A percentile compares a stretch with the other conserved stretches of the same genome.
These are phyloP conservation scores for Spiraea crenata DNA, from an alignment of 331 rosid genomes.

Conservation along the genomic window DNA sequence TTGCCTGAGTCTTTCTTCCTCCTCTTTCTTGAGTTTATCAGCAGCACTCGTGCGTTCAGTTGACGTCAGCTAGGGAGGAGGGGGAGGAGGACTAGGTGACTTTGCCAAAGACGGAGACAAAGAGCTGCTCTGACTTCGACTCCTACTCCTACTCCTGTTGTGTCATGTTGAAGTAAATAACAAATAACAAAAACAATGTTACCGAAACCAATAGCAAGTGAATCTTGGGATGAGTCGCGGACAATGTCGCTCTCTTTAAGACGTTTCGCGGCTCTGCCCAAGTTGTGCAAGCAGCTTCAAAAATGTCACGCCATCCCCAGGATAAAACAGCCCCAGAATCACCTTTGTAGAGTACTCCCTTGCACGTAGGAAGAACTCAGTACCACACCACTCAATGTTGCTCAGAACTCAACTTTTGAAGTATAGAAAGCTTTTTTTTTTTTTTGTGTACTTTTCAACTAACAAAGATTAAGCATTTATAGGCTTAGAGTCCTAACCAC, in stretches of 20 bases:
- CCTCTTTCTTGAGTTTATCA: slow-evolving; percentile 50
- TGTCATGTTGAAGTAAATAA: slow-evolving; percentile 12
- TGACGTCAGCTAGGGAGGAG: slow-evolving; percentile 3
- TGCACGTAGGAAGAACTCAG: neutral
- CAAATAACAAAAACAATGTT: neutral
- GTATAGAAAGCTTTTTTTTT: neutral
- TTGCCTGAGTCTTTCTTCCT: slow-evolving; percentile 55
- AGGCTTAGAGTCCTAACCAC: too few relatives aligned
- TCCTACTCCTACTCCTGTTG: slow-evolving; percentile 44
- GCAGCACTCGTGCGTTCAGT: slow-evolving; percentile 34
- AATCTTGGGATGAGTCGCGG: too few relatives aligned
- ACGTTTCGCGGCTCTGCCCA: too few relatives aligned
- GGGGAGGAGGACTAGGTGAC: slow-evolving; percentile 38
- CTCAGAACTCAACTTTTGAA: neutral
- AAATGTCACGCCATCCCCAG: neutral
- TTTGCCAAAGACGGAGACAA: slow-evolving; percentile 43
- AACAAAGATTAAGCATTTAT: too few relatives aligned
- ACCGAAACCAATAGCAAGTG: neutral
- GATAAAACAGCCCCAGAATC: neutral
- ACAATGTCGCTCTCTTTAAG: too few relatives aligned
- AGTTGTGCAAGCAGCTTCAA: neutral
- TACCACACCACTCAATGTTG: neutral
- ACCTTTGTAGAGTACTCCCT: neutral
- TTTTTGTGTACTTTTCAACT: too few relatives aligned
- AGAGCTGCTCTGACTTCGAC: slow-evolving; percentile 44